Percentiles rank a stretch among this genome's conserved stretches.
Conservation (phyloP, 441 rosid genomes). For the Dalechampia spathulata region DNA sequence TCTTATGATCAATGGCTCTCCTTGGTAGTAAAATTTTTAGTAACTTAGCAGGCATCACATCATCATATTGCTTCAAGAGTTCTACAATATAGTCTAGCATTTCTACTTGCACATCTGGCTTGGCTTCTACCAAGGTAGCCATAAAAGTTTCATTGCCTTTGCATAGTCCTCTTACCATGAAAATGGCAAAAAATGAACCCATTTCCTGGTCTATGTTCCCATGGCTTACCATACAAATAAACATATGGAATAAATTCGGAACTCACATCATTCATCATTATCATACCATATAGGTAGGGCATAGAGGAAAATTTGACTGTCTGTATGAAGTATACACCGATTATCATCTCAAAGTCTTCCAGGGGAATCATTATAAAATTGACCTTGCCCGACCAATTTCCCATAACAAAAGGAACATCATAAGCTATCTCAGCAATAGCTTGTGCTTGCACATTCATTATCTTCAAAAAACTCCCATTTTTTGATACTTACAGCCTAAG, state of each 20-base stretch:
- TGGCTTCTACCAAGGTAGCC: not conserved
- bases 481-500: too few relatives aligned
- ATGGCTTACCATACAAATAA: not conserved
- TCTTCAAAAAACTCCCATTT: too few relatives aligned
- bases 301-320: not conserved
- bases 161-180: not conserved
- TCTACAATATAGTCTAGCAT: too few relatives aligned
- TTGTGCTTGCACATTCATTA: too few relatives aligned
- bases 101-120: not conserved
- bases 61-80: not conserved
- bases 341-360: too few relatives aligned
- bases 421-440: too few relatives aligned
- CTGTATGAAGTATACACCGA: too few relatives aligned
- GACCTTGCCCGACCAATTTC: too few relatives aligned
- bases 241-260: not conserved
- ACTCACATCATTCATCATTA: fast-evolving
- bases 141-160: not conserved
- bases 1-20: not conserved
- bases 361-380: too few relatives aligned
- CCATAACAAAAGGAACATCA: too few relatives aligned
- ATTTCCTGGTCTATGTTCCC: too few relatives aligned
- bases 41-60: not conserved
- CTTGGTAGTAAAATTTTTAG: not conserved
- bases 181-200: fast-evolving
- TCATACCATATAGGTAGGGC: not conserved